Evolutionary conservation across 257 asterid genomes (phyloP).

Genomic region (Ligustrum vulgare): DNA sequence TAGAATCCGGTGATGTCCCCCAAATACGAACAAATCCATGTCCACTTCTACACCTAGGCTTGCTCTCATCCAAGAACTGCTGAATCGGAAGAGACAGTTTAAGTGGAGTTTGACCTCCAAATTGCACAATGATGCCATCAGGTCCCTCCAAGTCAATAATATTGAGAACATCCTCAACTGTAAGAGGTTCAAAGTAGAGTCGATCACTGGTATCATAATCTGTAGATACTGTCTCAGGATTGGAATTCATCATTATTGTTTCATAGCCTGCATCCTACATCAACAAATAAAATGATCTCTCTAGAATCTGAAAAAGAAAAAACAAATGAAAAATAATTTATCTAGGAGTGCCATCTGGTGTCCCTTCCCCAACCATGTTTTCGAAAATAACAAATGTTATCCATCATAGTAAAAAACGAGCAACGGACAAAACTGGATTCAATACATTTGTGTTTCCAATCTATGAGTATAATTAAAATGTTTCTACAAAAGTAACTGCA

Average conservation of each 20-base stretch:
- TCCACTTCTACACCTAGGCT: constrained; percentile 64
- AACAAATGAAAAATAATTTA: neutral
- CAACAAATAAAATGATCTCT: constrained; percentile 44
- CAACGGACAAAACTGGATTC: too few species aligned
- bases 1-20: constrained; percentile 97
- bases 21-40: constrained; percentile 75
- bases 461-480: neutral
- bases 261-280: constrained; percentile 86
- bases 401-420: too few species aligned
- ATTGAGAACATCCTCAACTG: constrained; percentile 90
- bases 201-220: constrained; percentile 98
- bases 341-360: neutral
- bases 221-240: constrained; percentile 95
- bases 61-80: constrained; percentile 62
- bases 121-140: constrained; percentile 96
- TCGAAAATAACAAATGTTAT: too few species aligned
- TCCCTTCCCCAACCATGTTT: neutral
- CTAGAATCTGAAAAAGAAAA: neutral
- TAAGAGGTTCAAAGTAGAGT: constrained; percentile 94
- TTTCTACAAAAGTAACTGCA: neutral
- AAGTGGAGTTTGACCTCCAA: constrained; percentile 97
- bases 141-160: constrained; percentile 92
- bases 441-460: neutral
- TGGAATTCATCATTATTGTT: constrained; percentile 98
- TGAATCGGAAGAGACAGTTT: constrained; percentile 85